Conservation (phyloP, 2,329 filamentous ascomycete species). For the Hypoxylon sp. region DNA sequence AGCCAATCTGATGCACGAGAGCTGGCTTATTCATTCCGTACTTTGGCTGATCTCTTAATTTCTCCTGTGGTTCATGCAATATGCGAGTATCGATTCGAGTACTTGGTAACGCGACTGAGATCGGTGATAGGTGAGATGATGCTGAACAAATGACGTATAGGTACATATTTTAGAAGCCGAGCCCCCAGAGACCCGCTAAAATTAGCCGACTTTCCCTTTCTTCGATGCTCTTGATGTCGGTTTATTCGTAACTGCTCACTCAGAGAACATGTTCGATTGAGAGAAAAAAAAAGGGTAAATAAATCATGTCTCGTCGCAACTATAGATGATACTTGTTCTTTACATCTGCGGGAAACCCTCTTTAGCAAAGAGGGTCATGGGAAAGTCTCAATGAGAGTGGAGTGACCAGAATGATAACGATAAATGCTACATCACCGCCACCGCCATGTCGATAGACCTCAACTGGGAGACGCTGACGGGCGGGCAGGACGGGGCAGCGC, state of each 20-base stretch:
- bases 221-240: neutral
- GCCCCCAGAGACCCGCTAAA: neutral
- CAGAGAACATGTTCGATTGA: neutral
- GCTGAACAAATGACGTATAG: neutral
- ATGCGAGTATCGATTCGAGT: neutral
- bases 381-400: neutral
- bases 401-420: constrained; percentile 6
- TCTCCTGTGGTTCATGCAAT: too few species aligned
- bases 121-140: neutral
- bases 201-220: neutral
- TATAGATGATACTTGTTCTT: neutral
- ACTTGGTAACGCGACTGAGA: too few species aligned
- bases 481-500: constrained; percentile 83
- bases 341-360: neutral
- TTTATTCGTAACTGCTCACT: neutral
- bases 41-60: neutral
- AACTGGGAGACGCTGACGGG: constrained; percentile 94
- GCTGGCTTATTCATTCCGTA: neutral
- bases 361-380: neutral
- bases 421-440: constrained; percentile 7
- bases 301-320: constrained; percentile 1
- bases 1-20: too few species aligned
- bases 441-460: constrained; percentile 91
- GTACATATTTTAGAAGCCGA: neutral
- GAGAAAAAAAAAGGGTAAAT: too few species aligned